Evolutionary conservation across 2,329 filamentous ascomycete genomes (phyloP).

Genomic region (Fusarium gaditjirri): DNA sequence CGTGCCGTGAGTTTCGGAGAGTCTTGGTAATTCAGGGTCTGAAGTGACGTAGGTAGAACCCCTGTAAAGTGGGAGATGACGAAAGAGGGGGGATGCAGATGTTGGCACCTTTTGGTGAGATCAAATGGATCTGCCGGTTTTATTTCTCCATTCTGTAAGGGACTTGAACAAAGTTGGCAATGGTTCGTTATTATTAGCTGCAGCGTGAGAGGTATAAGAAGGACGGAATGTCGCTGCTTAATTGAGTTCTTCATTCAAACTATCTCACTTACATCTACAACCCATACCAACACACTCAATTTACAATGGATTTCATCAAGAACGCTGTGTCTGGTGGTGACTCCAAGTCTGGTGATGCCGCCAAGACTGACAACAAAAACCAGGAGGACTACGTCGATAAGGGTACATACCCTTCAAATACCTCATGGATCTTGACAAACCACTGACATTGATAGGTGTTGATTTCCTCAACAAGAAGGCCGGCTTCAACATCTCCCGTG

Average conservation of each 20-base stretch:
- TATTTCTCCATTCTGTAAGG: constrained; percentile 15
- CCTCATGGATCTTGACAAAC: rapidly evolving
- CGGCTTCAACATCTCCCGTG: constrained; percentile 48
- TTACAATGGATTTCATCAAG: constrained; percentile 54
- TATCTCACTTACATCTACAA: not conserved
- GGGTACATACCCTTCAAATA: constrained; percentile 41
- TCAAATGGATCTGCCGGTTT: constrained; percentile 29
- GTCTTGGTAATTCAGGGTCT: constrained; percentile 26
- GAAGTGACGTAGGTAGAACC: constrained; percentile 40
- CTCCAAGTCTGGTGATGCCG: constrained; percentile 12
- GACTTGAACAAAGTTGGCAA: constrained; percentile 3
- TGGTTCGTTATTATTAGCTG: constrained; percentile 13
- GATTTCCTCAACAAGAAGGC: constrained; percentile 47
- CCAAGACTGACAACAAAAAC: not conserved
- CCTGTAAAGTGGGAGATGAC: constrained; percentile 24
- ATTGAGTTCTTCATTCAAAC: not conserved
- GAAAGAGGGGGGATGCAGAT: constrained; percentile 22
- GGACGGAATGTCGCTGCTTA: not conserved
- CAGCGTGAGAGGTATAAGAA: constrained; percentile 27
- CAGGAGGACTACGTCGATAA: constrained; percentile 54
- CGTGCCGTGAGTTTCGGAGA: not conserved
- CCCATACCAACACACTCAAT: not conserved
- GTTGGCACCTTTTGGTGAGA: constrained; percentile 9
- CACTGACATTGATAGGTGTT: constrained; percentile 41
- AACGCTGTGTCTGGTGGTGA: constrained; percentile 24